phyloP scores from a whole-genome alignment of 371 early-diverging fungal species.

The Syncephalastrum contaminatum region DNA sequence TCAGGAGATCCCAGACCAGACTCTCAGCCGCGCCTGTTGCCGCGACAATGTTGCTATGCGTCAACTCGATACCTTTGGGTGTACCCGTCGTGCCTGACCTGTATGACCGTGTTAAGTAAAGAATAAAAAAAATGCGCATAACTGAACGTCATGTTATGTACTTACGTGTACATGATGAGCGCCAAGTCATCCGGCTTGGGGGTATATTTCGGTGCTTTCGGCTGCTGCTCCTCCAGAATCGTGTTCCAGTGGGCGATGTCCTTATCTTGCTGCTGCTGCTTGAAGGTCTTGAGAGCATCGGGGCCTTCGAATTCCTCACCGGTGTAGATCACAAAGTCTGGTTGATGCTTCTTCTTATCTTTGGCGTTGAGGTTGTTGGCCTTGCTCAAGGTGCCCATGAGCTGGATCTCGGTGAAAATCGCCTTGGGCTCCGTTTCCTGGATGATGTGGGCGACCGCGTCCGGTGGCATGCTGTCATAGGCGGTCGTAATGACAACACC shows the following conservation, averaged over 20 bases:
- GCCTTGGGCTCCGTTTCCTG: slow-evolving; percentile 72
- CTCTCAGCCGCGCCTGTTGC: slow-evolving; percentile 52
- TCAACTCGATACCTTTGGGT: slow-evolving; percentile 72
- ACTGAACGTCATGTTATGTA: background rate
- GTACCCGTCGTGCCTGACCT: slow-evolving; percentile 86
- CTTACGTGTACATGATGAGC: slow-evolving; percentile 75
- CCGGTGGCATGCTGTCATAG: slow-evolving; percentile 88
- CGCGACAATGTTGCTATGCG: slow-evolving; percentile 74
- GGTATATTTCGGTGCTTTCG: slow-evolving; percentile 20
- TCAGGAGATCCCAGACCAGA: slow-evolving; percentile 38
- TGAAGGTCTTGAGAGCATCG: slow-evolving; percentile 25
- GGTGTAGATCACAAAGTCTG: slow-evolving; percentile 32
- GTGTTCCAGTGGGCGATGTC: slow-evolving; percentile 32
- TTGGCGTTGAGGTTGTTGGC: slow-evolving; percentile 6
- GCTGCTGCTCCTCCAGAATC: slow-evolving; percentile 11
- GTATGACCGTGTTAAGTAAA: background rate
- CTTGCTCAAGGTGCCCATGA: slow-evolving; percentile 32
- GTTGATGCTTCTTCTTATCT: slow-evolving; percentile 21
- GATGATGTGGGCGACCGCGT: slow-evolving; percentile 67
- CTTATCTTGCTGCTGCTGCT: slow-evolving; percentile 12
- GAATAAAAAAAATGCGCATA: background rate
- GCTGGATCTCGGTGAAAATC: slow-evolving; percentile 67
- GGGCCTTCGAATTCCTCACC: slow-evolving; percentile 38
- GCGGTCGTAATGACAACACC: slow-evolving; percentile 80
- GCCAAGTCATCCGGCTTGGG: slow-evolving; percentile 73